A percentile compares a stretch with the other conserved stretches of the same genome.
Conservation (phyloP, 2,329 filamentous ascomycete genomes). For the Plenodomus lindquistii region DNA sequence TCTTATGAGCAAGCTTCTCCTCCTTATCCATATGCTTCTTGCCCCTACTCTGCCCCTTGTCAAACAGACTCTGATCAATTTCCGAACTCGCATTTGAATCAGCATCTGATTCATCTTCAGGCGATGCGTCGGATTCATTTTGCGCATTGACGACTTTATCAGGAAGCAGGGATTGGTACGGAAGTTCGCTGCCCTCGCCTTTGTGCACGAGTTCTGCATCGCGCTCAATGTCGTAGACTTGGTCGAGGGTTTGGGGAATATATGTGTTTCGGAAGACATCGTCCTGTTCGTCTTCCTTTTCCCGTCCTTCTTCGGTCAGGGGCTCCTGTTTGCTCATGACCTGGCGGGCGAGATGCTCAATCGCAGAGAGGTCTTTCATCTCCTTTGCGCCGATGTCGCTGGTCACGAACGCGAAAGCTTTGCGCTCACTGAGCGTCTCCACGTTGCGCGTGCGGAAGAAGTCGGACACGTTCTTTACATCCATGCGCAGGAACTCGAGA, state of each 20-base stretch:
- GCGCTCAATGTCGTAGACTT: constrained; percentile 94
- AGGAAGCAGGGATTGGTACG: constrained; percentile 84
- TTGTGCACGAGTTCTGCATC: constrained; percentile 77
- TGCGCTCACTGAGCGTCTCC: constrained; percentile 75
- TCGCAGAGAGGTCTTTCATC: constrained; percentile 61
- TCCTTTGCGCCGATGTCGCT: constrained; percentile 57
- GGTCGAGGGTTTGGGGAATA: constrained; percentile 92
- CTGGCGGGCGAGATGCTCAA: constrained; percentile 66
- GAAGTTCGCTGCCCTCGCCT: constrained; percentile 74
- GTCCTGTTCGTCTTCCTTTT: constrained; percentile 74
- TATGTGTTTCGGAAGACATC: constrained; percentile 96
- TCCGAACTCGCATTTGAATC: constrained; percentile 27
- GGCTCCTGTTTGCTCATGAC: constrained; percentile 62
- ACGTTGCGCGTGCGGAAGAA: constrained; percentile 90
- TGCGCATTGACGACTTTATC: constrained; percentile 55
- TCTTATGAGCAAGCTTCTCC: constrained; percentile 84
- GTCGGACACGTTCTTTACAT: constrained; percentile 94
- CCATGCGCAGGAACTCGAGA: constrained; percentile 93
- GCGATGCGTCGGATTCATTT: constrained; percentile 51
- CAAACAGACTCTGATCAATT: constrained; percentile 38
- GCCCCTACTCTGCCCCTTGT: constrained; percentile 39
- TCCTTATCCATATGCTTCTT: constrained; percentile 84
- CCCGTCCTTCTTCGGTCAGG: constrained; percentile 54
- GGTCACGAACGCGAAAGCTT: constrained; percentile 84
- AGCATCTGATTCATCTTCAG: constrained; percentile 20